Conservation (phyloP, 495 filamentous ascomycete genomes). For the Ascodesmis nigricans region DNA sequence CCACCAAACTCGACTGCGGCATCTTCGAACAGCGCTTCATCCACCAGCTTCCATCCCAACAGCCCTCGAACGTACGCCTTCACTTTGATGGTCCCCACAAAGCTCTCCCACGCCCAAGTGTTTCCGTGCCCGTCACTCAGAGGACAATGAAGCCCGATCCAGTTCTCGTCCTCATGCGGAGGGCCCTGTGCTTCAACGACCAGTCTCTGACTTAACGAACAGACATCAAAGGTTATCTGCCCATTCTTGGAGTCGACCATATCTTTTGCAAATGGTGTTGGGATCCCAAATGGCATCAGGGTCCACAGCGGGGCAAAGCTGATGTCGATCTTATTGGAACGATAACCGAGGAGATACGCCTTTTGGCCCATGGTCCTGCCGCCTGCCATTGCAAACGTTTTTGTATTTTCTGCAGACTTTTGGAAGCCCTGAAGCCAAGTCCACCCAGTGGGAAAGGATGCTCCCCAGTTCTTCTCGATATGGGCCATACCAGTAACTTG, state of each 20-base stretch:
- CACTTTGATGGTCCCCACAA: conserved; percentile 23
- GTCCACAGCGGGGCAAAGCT: conserved; percentile 12
- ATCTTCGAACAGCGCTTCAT: conserved; percentile 21
- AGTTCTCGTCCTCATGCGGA: conserved; percentile 18
- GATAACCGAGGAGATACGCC: conserved; percentile 27
- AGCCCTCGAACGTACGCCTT: conserved; percentile 21
- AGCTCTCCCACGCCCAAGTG: conserved; percentile 26
- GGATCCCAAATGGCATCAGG: conserved; percentile 9
- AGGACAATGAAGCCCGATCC: conserved; percentile 24
- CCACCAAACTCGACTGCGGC: conserved; percentile 29
- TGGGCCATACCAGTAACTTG: conserved; percentile 23
- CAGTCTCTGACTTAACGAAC: conserved; percentile 21
- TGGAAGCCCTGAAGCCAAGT: conserved; percentile 25
- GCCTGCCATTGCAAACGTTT: conserved; percentile 21
- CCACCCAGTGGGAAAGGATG: conserved; percentile 26
- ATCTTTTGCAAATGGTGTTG: conserved; percentile 22
- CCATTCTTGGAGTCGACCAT: conserved; percentile 21
- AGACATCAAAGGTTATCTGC: conserved; percentile 16
- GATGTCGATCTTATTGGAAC: conserved; percentile 19
- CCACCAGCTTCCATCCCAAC: conserved; percentile 21
- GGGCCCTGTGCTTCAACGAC: conserved; percentile 22
- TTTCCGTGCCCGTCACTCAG: conserved; percentile 24
- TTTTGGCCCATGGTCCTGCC: conserved; percentile 26
- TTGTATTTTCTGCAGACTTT: background rate
- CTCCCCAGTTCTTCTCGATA: conserved; percentile 30